Percentiles rank a stretch among this genome's conserved stretches.
Conservation (phyloP, 768 basidiomycete species). For the Trichaptum fuscoviolaceum region DNA sequence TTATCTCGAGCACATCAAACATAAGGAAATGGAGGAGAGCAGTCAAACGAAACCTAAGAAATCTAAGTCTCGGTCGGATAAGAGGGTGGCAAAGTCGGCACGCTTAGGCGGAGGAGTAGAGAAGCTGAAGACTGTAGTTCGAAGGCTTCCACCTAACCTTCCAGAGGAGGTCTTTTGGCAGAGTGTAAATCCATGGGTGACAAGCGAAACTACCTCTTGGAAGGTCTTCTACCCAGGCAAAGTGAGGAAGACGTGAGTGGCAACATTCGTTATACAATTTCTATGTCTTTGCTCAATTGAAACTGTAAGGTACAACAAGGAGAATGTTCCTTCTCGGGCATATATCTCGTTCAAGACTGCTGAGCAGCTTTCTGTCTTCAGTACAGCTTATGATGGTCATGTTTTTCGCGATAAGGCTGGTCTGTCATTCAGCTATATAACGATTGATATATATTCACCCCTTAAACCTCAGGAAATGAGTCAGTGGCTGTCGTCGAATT, state of each 20-base stretch:
- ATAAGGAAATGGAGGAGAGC: background rate
- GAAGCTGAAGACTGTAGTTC: conserved; percentile 81
- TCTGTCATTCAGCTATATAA: conserved; percentile 28
- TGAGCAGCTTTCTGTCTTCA: conserved; percentile 67
- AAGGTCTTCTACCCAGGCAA: conserved; percentile 65
- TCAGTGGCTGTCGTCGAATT: conserved; percentile 89
- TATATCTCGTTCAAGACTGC: conserved; percentile 86
- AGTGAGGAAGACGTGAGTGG: conserved; percentile 56
- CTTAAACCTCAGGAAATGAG: conserved; percentile 63
- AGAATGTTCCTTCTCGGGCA: conserved; percentile 81
- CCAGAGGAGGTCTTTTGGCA: conserved; percentile 95
- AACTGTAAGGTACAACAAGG: conserved; percentile 65
- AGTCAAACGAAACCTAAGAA: conserved; percentile 2
- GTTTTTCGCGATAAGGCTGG: conserved; percentile 89
- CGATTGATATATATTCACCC: conserved; percentile 1
- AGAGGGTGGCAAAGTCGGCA: background rate
- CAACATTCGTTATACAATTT: background rate
- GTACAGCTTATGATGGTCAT: conserved; percentile 86
- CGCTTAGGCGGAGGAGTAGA: conserved; percentile 31
- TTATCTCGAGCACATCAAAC: background rate
- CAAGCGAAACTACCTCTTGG: conserved; percentile 66
- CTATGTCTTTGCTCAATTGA: background rate
- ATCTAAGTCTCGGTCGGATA: background rate
- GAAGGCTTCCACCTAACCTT: conserved; percentile 84
- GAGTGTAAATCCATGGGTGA: conserved; percentile 80